Evolutionary conservation across 495 filamentous ascomycete genomes (phyloP).

Genomic region (Aspergillus kassunensis): DNA sequence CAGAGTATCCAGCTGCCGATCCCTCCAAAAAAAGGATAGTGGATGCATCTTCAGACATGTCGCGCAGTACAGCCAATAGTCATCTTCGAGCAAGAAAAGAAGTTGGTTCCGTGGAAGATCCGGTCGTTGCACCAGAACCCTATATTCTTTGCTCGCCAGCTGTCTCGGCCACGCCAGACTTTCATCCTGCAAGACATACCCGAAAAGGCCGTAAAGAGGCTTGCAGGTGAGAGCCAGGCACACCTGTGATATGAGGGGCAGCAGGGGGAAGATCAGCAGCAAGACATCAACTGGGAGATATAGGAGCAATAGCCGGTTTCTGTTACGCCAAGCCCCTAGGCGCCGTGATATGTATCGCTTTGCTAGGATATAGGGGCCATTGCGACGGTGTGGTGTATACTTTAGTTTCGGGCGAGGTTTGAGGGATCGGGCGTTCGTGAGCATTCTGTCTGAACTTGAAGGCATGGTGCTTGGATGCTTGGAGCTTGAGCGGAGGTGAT

Average conservation of each 20-base stretch:
- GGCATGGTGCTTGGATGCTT: background rate
- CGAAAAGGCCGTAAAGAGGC: conserved; percentile 3
- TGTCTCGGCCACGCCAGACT: conserved; percentile 8
- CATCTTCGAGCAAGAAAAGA: conserved; percentile 8
- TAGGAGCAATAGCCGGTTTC: background rate
- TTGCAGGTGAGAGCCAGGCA: conserved; percentile 16
- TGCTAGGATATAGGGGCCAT: background rate
- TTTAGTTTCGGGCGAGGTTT: conserved; percentile 2
- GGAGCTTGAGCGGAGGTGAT: background rate
- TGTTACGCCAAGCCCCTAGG: background rate
- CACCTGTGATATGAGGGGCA: conserved; percentile 6
- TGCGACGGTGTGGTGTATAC: conserved; percentile 1
- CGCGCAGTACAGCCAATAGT: conserved; percentile 7
- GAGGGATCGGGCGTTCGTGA: background rate
- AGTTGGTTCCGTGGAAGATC: conserved; percentile 4
- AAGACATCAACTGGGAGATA: conserved; percentile 10
- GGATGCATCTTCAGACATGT: conserved; percentile 13
- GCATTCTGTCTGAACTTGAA: background rate
- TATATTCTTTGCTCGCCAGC: conserved; percentile 3
- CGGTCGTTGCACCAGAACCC: background rate
- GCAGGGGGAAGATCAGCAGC: conserved; percentile 1
- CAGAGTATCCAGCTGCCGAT: too few relatives aligned
- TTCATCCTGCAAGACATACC: conserved; percentile 2
- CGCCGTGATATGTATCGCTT: background rate
- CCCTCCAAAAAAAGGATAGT: background rate